Base-by-base conservation (phyloP, 2,329 filamentous ascomycete genomes). In the Mariannaea elegans region DNA sequence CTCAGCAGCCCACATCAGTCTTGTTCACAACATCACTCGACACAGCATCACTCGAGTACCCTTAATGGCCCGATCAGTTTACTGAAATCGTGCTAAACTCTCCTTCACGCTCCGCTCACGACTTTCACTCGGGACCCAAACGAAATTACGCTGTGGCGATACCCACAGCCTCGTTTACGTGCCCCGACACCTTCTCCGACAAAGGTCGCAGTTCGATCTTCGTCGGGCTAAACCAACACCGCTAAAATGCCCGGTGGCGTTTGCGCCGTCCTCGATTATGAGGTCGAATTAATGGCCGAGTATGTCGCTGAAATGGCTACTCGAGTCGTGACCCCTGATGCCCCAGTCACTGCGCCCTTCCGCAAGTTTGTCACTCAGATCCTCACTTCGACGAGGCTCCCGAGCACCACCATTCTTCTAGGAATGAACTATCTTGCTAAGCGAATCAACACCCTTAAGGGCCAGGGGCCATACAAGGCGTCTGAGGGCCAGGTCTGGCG, bases 281-380 rank as follows among this genome's bases (percentile, higher is more conserved):
- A 97, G 78, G 94, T 97, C 87, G 93, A 97, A 75, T 84, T 91
- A 77, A 97, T 97, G 94, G 90, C 93, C 64, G 93, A 97, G 75
- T 97, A 97, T 78, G 93, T 97, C 74, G 90, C 92, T 64, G 92
- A 97, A 75, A 96, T 94, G 88, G 88, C 93, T 62, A 85, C 82
- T 21, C 82, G 85, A 42, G 78, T 88, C 31, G 82, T 87, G 39
- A 81, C 82, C 58, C 83, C 84, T 8, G 80, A 82, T 31, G 78
- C 77, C 6, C 67, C 76, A 16, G 81, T 91, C 68, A 88, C 90
- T 14, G 82, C 87, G 21, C 87, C 91, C 21, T 97, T 96, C 77
- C 90, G 92, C 71, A 97, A 97, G 80, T 97, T 96, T 78, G 93
- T 97, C 65, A 89, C 89, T 65, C 92, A 95, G 78, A 94, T 97